These are phyloP conservation scores for Fomitiporia mediterranea DNA, from an alignment of 1,284 basidiomycete species.

Conservation along the genomic window DNA sequence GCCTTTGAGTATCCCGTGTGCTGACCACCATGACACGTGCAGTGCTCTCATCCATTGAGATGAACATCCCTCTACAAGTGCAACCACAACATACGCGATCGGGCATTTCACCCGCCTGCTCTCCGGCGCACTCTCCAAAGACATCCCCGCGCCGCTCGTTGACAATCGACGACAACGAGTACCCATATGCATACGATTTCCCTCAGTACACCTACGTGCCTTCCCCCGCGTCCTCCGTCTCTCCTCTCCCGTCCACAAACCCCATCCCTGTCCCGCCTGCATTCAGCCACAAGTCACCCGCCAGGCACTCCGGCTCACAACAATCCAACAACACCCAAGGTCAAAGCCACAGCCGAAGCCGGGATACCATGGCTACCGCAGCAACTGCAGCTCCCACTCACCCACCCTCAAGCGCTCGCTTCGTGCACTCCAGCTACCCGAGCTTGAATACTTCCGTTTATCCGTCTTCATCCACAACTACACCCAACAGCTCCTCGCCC, in stretches of 20 bases:
- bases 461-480: background rate
- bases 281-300: background rate
- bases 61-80: too few relatives aligned
- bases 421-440: background rate
- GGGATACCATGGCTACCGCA: background rate
- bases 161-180: background rate
- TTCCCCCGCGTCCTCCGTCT: background rate
- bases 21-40: too few relatives aligned
- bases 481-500: background rate
- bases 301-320: background rate
- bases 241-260: background rate
- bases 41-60: too few relatives aligned
- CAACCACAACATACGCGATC: too few relatives aligned
- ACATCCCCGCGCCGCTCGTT: background rate
- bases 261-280: background rate
- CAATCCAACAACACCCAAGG: background rate
- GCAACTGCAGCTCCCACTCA: background rate
- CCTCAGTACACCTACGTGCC: constrained; percentile 2
- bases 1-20: too few relatives aligned
- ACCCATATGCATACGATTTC: constrained; percentile 2
- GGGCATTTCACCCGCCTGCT: background rate
- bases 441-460: background rate
- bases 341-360: background rate
- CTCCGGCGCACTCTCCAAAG: background rate
- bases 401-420: background rate